These are phyloP conservation scores for Endocarpon pusillum DNA, from an alignment of 495 filamentous ascomycete species.

Conservation along the genomic window DNA sequence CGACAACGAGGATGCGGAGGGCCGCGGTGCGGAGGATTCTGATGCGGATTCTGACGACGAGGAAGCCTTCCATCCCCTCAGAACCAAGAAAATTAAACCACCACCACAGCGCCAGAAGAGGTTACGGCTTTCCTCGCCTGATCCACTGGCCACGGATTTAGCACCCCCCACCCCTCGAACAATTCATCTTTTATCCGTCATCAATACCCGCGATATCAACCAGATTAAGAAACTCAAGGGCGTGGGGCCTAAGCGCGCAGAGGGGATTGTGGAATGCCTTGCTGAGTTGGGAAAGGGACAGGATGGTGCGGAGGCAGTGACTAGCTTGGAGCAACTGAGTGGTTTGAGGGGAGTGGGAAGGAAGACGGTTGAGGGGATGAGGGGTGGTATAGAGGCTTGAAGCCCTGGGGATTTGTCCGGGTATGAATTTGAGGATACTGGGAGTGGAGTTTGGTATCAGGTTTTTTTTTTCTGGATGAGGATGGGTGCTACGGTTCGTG, in stretches of 20 bases:
- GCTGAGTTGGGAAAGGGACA: slow-evolving; percentile 13
- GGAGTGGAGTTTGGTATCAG: background rate
- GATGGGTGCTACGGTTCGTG: background rate
- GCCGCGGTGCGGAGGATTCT: slow-evolving; percentile 13
- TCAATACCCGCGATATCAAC: slow-evolving; percentile 67
- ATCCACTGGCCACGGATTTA: slow-evolving; percentile 16
- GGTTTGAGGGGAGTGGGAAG: slow-evolving; percentile 32
- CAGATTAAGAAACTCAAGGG: slow-evolving; percentile 53
- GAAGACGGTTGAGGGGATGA: slow-evolving; percentile 38
- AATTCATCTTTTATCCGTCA: slow-evolving; percentile 53
- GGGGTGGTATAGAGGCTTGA: slow-evolving; percentile 26
- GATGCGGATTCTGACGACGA: slow-evolving; percentile 19
- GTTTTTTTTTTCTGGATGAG: slow-evolving; percentile 2
- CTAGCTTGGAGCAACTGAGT: slow-evolving; percentile 27
- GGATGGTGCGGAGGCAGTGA: slow-evolving; percentile 18
- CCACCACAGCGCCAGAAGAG: slow-evolving; percentile 10
- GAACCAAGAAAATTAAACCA: slow-evolving; percentile 13
- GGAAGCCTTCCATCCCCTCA: slow-evolving; percentile 25
- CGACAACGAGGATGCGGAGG: slow-evolving; percentile 11
- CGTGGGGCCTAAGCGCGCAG: slow-evolving; percentile 37
- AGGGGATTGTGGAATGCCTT: slow-evolving; percentile 34
- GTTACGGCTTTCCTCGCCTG: no score
- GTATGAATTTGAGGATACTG: slow-evolving; percentile 5
- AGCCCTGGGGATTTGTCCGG: slow-evolving; percentile 2
- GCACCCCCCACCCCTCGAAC: slow-evolving; percentile 45